Evolutionary conservation across 768 basidiomycete species (phyloP).

Genomic region (Crassisporium funariophilum): DNA sequence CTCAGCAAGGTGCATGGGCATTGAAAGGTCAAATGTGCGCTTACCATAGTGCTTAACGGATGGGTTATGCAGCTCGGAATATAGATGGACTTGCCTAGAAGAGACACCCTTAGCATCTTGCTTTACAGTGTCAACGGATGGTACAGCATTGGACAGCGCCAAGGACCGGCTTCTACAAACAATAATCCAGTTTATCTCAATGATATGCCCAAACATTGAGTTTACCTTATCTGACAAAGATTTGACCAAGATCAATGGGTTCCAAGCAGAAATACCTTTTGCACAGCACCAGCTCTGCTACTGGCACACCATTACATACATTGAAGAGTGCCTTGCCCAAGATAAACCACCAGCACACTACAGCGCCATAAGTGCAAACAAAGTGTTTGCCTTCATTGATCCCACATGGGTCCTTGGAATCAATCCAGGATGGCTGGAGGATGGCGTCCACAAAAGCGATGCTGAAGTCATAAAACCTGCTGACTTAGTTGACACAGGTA

Average conservation of each 20-base stretch:
- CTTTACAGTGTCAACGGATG: slow-evolving; percentile 20
- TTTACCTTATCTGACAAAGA: slow-evolving; percentile 32
- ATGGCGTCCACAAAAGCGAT: slow-evolving; percentile 14
- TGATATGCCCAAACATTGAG: slow-evolving; percentile 19
- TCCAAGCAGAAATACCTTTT: slow-evolving; percentile 14
- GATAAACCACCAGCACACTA: slow-evolving; percentile 22
- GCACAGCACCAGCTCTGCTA: slow-evolving; percentile 35
- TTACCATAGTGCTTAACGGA: no score
- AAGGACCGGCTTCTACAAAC: slow-evolving; percentile 23
- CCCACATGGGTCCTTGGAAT: slow-evolving; percentile 25
- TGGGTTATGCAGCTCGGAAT: no score
- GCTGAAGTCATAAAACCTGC: slow-evolving; percentile 7
- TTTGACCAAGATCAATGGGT: slow-evolving; percentile 27
- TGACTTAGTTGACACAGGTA: no score
- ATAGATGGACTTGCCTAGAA: no score
- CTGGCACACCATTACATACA: slow-evolving; percentile 30
- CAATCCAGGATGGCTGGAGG: slow-evolving; percentile 13
- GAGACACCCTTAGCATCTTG: slow-evolving; percentile 16
- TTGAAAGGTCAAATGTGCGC: no score
- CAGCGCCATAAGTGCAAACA: slow-evolving; percentile 15
- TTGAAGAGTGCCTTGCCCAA: slow-evolving; percentile 23
- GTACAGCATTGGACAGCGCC: slow-evolving; percentile 17
- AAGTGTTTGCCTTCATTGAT: slow-evolving; percentile 23
- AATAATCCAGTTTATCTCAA: slow-evolving; percentile 14
- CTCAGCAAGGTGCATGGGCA: no score